Evolutionary conservation across 208 protist species (phyloP), one percentile per base, ranked within the genome.

Genomic region (Jaenimonas drosophilae): DNA sequence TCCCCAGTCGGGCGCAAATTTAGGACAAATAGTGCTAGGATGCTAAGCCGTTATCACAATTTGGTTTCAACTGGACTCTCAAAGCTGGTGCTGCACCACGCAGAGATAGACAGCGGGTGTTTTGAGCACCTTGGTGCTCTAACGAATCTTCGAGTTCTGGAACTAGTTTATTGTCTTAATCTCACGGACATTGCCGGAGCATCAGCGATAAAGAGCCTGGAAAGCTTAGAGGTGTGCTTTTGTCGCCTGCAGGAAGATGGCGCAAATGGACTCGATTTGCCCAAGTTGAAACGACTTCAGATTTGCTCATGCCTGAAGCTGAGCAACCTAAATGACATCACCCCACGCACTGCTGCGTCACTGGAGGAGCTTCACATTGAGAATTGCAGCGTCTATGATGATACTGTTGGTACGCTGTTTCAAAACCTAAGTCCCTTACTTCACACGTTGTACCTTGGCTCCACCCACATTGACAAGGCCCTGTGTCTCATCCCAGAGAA

Each of bases 1-100:
- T 85, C 76, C 0, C 71, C 82, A 3, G 74, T 91, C 23, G 82
- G 75, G 0, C 71, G 72, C 3, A 91, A 91, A 58, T 88, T 91
- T 48, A 63, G 63, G 12, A 85, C 60, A 14, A 55, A 55, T 55
- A 82, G 70, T 41, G 78, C 72, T 11, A 81, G 68, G 21, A 54
- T 85, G 42, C 59, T 91, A 19, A 57, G 61, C 30, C 73, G 82
- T 16, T 75, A 86, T 45, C 59, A 87, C 44, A 60, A 70, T 19
- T 42, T 68, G 2, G 76, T 91, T 4, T 69, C 82, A 14, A 76
- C 79, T 42, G 82, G 82, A 0, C 55, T 91, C n/a, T 70, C 71
- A 4, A 59, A 64, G 25, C 62, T 91, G 16, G 65, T 64, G 26
- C 42, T 91, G 54, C 76, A 91, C 46, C 68, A 88, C 53, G 66